A percentile compares a stretch with the other conserved stretches of the same genome.
These are phyloP conservation scores for Kurtzmaniella quercitrusa DNA, from an alignment of 1,139 yeast genomes.

Conservation along the genomic window DNA sequence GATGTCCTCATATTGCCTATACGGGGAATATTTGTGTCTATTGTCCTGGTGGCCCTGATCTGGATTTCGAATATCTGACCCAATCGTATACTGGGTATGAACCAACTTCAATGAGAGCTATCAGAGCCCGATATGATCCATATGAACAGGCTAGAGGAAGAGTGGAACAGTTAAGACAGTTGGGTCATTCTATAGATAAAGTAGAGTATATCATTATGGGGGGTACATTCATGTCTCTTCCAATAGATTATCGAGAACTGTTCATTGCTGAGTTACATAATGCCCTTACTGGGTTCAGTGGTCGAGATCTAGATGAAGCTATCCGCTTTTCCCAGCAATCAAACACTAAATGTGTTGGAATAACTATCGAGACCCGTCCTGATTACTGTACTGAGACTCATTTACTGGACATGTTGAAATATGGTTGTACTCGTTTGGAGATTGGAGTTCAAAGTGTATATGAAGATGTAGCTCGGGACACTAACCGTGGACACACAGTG, in stretches of 20 bases:
- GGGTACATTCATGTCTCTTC: constrained; percentile 96
- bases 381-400: constrained; percentile 98
- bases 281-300: constrained; percentile 91
- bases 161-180: constrained; percentile 87
- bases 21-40: constrained; percentile 98
- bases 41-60: constrained; percentile 99
- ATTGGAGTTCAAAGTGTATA: constrained; percentile 97
- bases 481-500: constrained; percentile 97
- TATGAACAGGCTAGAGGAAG: constrained; percentile 98
- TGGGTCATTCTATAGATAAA: constrained; percentile 95
- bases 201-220: constrained; percentile 99
- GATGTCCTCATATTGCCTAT: constrained; percentile 98
- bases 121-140: constrained; percentile 95
- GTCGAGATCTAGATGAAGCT: constrained; percentile 85
- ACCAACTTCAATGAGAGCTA: constrained; percentile 98
- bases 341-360: constrained; percentile 95
- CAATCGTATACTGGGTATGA: constrained; percentile 98
- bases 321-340: constrained; percentile 89
- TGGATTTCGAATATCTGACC: constrained; percentile 95
- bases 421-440: constrained; percentile 95
- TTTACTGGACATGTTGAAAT: constrained; percentile 88
- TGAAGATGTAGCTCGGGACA: constrained; percentile 98
- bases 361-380: constrained; percentile 97
- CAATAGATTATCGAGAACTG: constrained; percentile 81
- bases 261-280: constrained; percentile 89